Conservation (phyloP, 139 green algal genomes). For the Chlorella sp. region DNA sequence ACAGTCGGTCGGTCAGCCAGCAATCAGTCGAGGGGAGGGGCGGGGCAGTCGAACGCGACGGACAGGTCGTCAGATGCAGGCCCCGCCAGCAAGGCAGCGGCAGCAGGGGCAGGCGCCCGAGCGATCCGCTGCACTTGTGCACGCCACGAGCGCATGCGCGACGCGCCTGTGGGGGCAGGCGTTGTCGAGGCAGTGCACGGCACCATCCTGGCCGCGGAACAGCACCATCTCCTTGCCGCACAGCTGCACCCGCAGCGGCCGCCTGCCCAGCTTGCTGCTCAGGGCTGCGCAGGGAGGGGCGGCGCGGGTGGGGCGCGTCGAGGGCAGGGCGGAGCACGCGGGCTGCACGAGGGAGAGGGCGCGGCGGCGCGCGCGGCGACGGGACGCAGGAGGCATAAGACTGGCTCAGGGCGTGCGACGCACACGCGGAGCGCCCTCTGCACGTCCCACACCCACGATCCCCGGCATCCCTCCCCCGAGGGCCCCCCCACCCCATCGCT, state of each 20-base stretch:
- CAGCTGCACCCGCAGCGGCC: slow-evolving; percentile 75
- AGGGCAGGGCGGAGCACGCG: too few relatives aligned
- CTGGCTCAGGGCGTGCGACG: too few relatives aligned
- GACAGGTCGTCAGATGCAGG: too few relatives aligned
- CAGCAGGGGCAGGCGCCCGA: neutral
- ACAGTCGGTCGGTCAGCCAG: neutral
- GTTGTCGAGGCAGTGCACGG: slow-evolving; percentile 70
- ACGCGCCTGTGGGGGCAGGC: slow-evolving; percentile 79
- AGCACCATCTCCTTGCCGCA: slow-evolving; percentile 73
- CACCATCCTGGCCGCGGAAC: slow-evolving; percentile 57
- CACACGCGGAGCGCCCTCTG: too few relatives aligned
- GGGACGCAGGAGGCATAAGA: too few relatives aligned
- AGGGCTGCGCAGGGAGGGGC: too few relatives aligned
- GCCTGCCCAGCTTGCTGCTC: slow-evolving; percentile 50
- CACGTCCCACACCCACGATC: too few relatives aligned
- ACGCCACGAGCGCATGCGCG: neutral
- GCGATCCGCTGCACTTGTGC: neutral
- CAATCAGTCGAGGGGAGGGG: neutral
- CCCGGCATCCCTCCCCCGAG: too few relatives aligned
- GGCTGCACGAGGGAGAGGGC: too few relatives aligned
- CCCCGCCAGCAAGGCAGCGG: neutral
- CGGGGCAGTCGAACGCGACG: neutral
- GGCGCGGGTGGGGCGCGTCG: too few relatives aligned
- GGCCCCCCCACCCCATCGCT: neutral
- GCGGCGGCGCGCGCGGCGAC: too few relatives aligned